These are phyloP conservation scores for Skeletonema menzelii DNA, from an alignment of 108 stramenopile genomes.

Conservation along the genomic window DNA sequence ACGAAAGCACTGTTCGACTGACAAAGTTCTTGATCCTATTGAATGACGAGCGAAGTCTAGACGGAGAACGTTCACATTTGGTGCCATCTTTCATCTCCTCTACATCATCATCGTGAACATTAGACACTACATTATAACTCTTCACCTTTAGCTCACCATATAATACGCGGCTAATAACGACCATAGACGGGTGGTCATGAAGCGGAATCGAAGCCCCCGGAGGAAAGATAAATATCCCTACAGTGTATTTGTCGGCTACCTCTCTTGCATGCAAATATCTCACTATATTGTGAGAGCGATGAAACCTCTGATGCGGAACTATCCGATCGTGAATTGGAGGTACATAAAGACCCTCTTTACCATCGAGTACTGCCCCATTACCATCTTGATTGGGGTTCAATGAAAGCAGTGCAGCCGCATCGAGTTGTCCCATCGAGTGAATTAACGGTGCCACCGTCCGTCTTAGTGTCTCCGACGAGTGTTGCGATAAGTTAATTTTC, in stretches of 20 bases:
- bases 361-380: constrained; percentile 22
- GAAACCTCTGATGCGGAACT: constrained; percentile 17
- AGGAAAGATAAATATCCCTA: constrained; percentile 93
- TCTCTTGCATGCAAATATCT: constrained; percentile 88
- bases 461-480: constrained; percentile 23
- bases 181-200: constrained; percentile 96
- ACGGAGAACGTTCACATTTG: constrained; percentile 1
- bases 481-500: constrained; percentile 25
- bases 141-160: constrained; percentile 83
- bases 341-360: constrained; percentile 31
- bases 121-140: constrained; percentile 72
- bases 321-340: constrained; percentile 64
- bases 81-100: neutral
- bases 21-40: constrained; percentile 27
- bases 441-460: constrained; percentile 35
- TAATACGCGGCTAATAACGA: constrained; percentile 85
- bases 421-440: constrained; percentile 44
- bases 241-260: constrained; percentile 68
- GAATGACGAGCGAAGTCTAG: constrained; percentile 7
- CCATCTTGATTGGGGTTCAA: constrained; percentile 35
- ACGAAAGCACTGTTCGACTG: constrained; percentile 19
- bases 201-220: constrained; percentile 87
- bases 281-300: constrained; percentile 26
- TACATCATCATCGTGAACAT: neutral
- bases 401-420: constrained; percentile 55